A percentile compares a stretch with the other conserved stretches of the same genome.
phyloP scores from a whole-genome alignment of 2,329 filamentous ascomycete genomes.

The Aspergillus ustus region DNA sequence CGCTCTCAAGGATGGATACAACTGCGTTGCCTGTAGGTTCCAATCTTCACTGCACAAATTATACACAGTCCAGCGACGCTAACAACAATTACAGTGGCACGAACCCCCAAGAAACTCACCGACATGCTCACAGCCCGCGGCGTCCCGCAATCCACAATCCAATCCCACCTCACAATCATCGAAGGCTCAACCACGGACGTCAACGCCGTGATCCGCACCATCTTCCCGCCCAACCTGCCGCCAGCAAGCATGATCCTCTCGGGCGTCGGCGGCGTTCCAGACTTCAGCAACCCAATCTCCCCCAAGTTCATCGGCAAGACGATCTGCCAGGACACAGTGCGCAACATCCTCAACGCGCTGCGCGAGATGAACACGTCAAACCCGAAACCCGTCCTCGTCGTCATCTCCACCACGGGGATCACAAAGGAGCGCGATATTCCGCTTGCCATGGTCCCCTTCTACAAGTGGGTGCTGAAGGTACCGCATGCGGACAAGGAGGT shows the following conservation, averaged over 20 bases:
- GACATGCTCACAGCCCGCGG: constrained; percentile 47
- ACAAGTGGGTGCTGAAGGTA: constrained; percentile 35
- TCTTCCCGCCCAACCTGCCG: constrained; percentile 26
- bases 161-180: constrained; percentile 52
- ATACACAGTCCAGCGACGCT: not conserved
- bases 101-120: constrained; percentile 55
- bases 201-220: constrained; percentile 44
- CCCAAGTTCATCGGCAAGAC: constrained; percentile 39
- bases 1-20: constrained; percentile 51
- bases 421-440: constrained; percentile 38
- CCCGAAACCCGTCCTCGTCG: constrained; percentile 32
- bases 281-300: constrained; percentile 31
- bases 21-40: constrained; percentile 46
- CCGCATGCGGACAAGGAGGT: constrained; percentile 44
- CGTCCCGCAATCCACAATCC: constrained; percentile 41
- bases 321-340: constrained; percentile 39
- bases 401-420: constrained; percentile 42
- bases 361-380: not conserved
- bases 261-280: constrained; percentile 50
- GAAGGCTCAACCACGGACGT: constrained; percentile 53
- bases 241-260: constrained; percentile 48
- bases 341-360: constrained; percentile 32
- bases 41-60: not conserved
- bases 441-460: constrained; percentile 36
- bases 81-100: constrained; percentile 41